A percentile compares a stretch with the other conserved stretches of the same genome.
Evolutionary conservation across 257 asterid species (phyloP).

Genomic region (Scutellaria galericulata): DNA sequence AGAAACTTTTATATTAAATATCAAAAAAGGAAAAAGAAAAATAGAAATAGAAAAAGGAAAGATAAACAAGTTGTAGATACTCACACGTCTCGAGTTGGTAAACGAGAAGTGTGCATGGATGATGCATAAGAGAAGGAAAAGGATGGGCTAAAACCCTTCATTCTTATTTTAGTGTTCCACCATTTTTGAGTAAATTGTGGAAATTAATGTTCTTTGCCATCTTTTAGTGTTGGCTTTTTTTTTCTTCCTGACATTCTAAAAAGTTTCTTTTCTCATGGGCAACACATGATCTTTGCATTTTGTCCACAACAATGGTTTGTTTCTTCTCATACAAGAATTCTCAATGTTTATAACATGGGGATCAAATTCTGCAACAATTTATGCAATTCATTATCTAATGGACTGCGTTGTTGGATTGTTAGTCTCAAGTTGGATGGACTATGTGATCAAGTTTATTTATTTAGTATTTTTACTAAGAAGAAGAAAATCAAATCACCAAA

Average conservation of each 20-base stretch:
- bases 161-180: conserved; percentile 16
- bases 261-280: conserved; percentile 8
- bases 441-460: too few species aligned
- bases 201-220: conserved; percentile 31
- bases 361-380: too few species aligned
- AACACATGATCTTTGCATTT: conserved; percentile 6
- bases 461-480: too few species aligned
- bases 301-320: neutral
- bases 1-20: neutral
- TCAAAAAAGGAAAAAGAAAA: neutral
- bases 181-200: conserved; percentile 29
- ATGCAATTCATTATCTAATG: too few species aligned
- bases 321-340: neutral
- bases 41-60: neutral
- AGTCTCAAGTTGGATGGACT: too few species aligned
- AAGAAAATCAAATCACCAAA: too few species aligned
- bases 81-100: conserved; percentile 23
- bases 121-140: conserved; percentile 13
- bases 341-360: neutral
- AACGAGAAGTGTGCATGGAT: conserved; percentile 3
- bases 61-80: neutral
- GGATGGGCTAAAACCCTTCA: conserved; percentile 3
- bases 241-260: neutral
- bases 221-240: neutral
- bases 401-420: too few species aligned